phyloP scores from a whole-genome alignment of 2,329 filamentous ascomycete genomes.

The Leptosphaerulina australis region DNA sequence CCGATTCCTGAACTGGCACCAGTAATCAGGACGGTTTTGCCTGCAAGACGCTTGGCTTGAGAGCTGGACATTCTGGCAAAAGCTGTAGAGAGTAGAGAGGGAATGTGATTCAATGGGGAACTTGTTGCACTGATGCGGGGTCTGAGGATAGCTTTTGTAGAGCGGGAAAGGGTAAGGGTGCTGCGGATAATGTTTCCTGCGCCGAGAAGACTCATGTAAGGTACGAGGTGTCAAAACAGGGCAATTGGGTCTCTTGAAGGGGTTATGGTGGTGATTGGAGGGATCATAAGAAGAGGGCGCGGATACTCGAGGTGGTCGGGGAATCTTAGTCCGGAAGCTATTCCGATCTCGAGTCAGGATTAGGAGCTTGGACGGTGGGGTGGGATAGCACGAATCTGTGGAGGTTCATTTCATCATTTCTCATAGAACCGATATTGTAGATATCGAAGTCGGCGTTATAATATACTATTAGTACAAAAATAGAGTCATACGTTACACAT shows the following conservation, averaged over 20 bases:
- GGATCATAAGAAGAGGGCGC: background rate
- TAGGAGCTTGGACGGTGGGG: conserved; percentile 10
- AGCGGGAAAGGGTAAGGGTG: conserved; percentile 2
- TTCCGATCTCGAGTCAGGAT: background rate
- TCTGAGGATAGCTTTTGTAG: too few species aligned
- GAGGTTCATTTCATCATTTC: conserved; percentile 7
- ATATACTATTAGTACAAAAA: background rate
- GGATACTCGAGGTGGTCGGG: conserved; percentile 4
- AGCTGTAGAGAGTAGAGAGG: conserved; percentile 23
- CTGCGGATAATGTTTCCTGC: conserved; percentile 10
- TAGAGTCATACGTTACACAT: background rate
- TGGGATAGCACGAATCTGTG: conserved; percentile 13
- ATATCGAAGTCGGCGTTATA: background rate
- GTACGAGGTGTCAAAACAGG: conserved; percentile 1
- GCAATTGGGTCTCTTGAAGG: conserved; percentile 10
- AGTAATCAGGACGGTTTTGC: conserved; percentile 91
- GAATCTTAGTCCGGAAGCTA: conserved; percentile 8
- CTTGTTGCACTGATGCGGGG: too few species aligned
- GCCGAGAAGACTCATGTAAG: conserved; percentile 16
- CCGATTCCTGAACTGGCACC: conserved; percentile 95
- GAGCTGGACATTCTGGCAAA: conserved; percentile 65
- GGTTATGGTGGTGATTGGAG: conserved; percentile 3
- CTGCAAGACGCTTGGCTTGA: conserved; percentile 80
- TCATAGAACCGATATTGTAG: background rate
- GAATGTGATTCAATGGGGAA: too few species aligned